Evolutionary conservation across 2,329 filamentous ascomycete genomes (phyloP).

Genomic region (Fonsecaea nubica): DNA sequence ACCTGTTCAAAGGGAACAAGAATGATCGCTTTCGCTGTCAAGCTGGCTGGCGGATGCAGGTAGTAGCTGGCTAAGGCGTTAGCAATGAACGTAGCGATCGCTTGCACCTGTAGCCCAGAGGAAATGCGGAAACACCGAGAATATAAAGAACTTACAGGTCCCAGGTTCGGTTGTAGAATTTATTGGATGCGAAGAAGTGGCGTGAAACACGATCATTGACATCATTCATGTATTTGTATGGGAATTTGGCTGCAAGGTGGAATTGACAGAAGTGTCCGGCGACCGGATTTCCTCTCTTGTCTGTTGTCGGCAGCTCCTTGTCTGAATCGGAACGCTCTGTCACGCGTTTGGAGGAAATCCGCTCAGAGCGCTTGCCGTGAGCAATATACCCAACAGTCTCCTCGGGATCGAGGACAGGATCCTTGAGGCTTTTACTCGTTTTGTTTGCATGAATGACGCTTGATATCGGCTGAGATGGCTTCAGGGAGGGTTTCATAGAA

Average conservation of each 20-base stretch:
- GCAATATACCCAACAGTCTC: conserved; percentile 15
- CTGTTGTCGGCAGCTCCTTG: conserved; percentile 22
- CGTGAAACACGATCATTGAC: conserved; percentile 46
- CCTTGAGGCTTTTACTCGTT: neutral
- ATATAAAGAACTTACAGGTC: conserved; percentile 68
- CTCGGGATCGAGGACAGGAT: neutral
- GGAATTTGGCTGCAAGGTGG: conserved; percentile 49
- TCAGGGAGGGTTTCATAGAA: conserved; percentile 27
- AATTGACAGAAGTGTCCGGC: conserved; percentile 50
- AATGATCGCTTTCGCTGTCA: conserved; percentile 62
- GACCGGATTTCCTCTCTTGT: conserved; percentile 29
- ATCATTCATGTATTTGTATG: conserved; percentile 51
- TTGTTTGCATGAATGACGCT: conserved; percentile 1
- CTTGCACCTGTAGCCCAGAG: too few relatives aligned
- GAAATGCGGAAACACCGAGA: neutral
- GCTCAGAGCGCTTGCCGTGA: conserved; percentile 22
- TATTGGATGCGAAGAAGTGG: conserved; percentile 50
- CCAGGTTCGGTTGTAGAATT: conserved; percentile 68
- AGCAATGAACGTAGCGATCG: conserved; percentile 1
- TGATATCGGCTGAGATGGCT: conserved; percentile 9
- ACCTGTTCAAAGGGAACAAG: conserved; percentile 74
- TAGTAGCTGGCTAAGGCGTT: conserved; percentile 64
- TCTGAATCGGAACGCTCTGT: neutral
- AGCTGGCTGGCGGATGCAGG: conserved; percentile 60
- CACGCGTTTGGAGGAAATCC: neutral